Base-by-base conservation (phyloP, 1,284 basidiomycete species). In the Hypsizygus ulmarius region DNA sequence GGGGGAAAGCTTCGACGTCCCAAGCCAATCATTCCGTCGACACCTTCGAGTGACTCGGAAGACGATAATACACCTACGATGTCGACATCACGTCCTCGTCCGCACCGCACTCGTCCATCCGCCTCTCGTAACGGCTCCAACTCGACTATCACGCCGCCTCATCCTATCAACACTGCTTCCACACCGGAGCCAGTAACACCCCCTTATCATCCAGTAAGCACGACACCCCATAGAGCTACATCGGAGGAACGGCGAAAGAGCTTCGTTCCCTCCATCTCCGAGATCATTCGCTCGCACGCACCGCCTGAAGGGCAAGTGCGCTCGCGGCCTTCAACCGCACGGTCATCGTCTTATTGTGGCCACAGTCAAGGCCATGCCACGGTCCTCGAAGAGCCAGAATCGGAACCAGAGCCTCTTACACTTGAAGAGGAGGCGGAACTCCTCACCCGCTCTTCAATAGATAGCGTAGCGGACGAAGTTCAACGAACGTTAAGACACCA, bases 391-490 rank as follows among this genome's bases (percentile, higher is more conserved):
- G 75, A 79, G 56, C 66, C 70, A 2, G 77, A 76, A 57, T 72
- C 77, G 15, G 78, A 79, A 54, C 72, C 73, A 5, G 75, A 77
- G 50, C 66, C 73, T 8, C 55, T 75, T 28, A 67, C 71, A 28
- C 67, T 71, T 16, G 73, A 75, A 45, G 82, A 84, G 48, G 84
- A 85, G 51, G 70, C 70, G 2, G 84, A 87, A 40, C 58, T 84
- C 32, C 54, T 87, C 34, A 82, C 84, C 37, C 80, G 88, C 16
- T 90, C 89, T 14, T 91, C 88, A 8, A 79, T 90, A 49, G 89
- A 92, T 64, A 90, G 87, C 49, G 82, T 91, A 27, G 85, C 87
- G 15, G 84, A 90, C 55, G 89, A 92, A 71, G 81, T 89, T 21
- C 79, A 77, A 52, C 78, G 71, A 50, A 87, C 84, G 9, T 70